Base-by-base conservation (phyloP, 768 basidiomycete genomes). In the Tylopilus felleus region DNA sequence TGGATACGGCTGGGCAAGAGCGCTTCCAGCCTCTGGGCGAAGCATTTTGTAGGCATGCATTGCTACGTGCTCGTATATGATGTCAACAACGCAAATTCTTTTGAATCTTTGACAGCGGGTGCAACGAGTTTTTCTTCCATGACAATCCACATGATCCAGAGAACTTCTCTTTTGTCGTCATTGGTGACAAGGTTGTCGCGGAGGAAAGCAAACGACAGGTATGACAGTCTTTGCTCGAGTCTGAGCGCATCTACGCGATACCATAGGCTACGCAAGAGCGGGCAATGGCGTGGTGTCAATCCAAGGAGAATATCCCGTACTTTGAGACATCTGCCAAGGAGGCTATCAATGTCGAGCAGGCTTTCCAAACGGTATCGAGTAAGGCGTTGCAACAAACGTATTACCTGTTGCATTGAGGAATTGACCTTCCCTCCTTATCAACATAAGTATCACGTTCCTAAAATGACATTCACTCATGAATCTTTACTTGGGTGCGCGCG, bases 171-270 rank as follows among this genome's bases (percentile, higher is more conserved):
- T 99, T 99, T 66, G 95, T 99, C 52, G 96, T 99, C 13, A 75
- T 99, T 55, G 97, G 97, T n/a, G 98, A 99, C 77, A 99, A 99
- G 92, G 95, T 99, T 71, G 97, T 98, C 71, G 92, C 97, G 65
- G 97, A 98, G 76, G 97, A 98, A 77, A 90, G 86, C 71, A 98
- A 98, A 73, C 85, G 96, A 60, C 94, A 97, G 85, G 95, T 93
- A 53, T 57, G 81, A 64, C 19, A 2, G 7, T 38, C 27, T 6
- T 21, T 40, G 17, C 38, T 36, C 19, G 27, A 35, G 28, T 5
- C 17, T 36, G 52, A 38, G 29, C 41, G 1, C 36, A 5, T 22
- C 25, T 16, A 57, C 42, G 59, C 25, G 49, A 39, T 25, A 27
- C 22, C 45, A 17, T 62, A 96, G 94, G 95, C 98, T 25, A 93